A percentile compares a stretch with the other conserved stretches of the same genome.
These are phyloP conservation scores for Novymonas esmeraldas DNA, from an alignment of 208 protist species.

Conservation along the genomic window DNA sequence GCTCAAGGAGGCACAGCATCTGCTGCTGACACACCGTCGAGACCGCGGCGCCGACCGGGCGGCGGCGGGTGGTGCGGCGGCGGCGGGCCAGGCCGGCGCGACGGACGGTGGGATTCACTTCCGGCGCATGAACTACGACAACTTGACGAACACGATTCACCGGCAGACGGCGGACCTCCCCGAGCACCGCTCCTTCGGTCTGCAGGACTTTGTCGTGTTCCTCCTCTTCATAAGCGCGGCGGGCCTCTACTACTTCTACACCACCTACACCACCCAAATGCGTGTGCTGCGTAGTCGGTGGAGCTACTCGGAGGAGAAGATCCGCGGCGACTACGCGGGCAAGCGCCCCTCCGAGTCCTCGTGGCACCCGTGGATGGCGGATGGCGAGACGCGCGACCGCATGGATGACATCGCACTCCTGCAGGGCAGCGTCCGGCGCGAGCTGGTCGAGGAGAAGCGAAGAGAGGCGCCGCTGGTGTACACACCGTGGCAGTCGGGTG, in stretches of 20 bases:
- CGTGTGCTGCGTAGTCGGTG: slow-evolving; percentile 64
- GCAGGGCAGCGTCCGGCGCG: slow-evolving; percentile 68
- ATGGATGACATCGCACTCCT: slow-evolving; percentile 84
- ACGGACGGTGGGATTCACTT: slow-evolving; percentile 58
- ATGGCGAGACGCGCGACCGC: slow-evolving; percentile 58
- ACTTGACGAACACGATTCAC: slow-evolving; percentile 83
- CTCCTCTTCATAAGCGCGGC: slow-evolving; percentile 49
- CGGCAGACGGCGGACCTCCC: slow-evolving; percentile 65
- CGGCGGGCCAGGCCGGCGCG: slow-evolving; percentile 14
- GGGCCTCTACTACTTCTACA: slow-evolving; percentile 68
- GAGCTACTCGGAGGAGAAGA: slow-evolving; percentile 80
- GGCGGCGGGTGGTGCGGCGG: slow-evolving; percentile 5
- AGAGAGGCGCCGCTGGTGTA: slow-evolving; percentile 58
- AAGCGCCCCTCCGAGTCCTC: slow-evolving; percentile 29
- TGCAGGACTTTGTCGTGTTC: slow-evolving; percentile 73
- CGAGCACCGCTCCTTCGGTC: slow-evolving; percentile 76
- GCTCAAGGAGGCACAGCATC: slow-evolving; percentile 85
- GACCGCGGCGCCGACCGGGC: slow-evolving; percentile 39
- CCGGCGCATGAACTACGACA: slow-evolving; percentile 78
- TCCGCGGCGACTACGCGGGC: slow-evolving; percentile 35
- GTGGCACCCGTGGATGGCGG: slow-evolving; percentile 86
- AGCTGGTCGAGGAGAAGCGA: slow-evolving; percentile 72
- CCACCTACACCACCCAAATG: slow-evolving; percentile 65
- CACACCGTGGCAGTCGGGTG: slow-evolving; percentile 82
- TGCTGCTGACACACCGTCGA: slow-evolving; percentile 79